phyloP scores from a whole-genome alignment of 2,329 filamentous ascomycete genomes.

The Eutypa lata region DNA sequence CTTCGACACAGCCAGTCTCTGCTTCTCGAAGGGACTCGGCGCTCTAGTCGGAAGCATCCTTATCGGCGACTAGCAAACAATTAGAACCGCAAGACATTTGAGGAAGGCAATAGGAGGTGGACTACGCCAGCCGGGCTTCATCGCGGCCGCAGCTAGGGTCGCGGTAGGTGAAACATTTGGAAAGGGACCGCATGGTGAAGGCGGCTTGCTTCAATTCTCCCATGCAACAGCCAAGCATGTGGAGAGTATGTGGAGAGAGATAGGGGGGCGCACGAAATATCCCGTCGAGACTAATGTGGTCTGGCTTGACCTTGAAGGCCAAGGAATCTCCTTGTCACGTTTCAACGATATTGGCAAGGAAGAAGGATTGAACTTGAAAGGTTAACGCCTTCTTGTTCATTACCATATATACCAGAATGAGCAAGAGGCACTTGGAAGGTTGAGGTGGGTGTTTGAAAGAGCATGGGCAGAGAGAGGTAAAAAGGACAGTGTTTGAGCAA shows the following conservation, averaged over 20 bases:
- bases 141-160: conserved; percentile 68
- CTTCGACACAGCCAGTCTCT: conserved; percentile 74
- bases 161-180: conserved; percentile 55
- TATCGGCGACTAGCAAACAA: conserved; percentile 44
- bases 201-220: conserved; percentile 42
- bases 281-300: conserved; percentile 90
- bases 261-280: conserved; percentile 65
- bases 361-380: conserved; percentile 51
- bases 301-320: conserved; percentile 71
- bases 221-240: conserved; percentile 62
- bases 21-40: conserved; percentile 79
- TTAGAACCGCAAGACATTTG: conserved; percentile 40
- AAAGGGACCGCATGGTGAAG: conserved; percentile 45
- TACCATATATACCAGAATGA: conserved; percentile 40
- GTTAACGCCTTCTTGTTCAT: conserved; percentile 62
- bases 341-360: conserved; percentile 51
- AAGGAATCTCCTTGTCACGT: conserved; percentile 50
- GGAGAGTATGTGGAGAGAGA: conserved; percentile 66
- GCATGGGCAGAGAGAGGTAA: too few species aligned
- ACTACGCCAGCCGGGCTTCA: conserved; percentile 67
- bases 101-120: conserved; percentile 76
- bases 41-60: conserved; percentile 78
- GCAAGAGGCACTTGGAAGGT: too few species aligned
- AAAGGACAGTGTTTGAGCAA: too few species aligned
- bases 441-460: too few species aligned